phyloP scores from a whole-genome alignment of 805 yeast species.

The Lachancea quebecensis region DNA sequence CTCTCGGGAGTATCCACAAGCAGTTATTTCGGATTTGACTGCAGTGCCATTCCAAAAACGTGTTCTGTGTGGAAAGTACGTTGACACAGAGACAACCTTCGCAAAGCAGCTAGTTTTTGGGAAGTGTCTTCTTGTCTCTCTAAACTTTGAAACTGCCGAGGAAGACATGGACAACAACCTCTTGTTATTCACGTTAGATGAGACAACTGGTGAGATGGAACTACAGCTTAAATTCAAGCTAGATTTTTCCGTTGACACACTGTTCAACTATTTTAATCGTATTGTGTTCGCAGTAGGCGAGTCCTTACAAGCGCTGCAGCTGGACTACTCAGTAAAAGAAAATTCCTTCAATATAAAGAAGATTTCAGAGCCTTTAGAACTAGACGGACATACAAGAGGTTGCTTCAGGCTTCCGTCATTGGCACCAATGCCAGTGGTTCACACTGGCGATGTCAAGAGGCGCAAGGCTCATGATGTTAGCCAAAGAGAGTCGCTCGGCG shows the following conservation, averaged over 20 bases:
- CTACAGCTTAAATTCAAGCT: slow-evolving; percentile 22
- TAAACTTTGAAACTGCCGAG: slow-evolving; percentile 29
- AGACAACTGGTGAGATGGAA: slow-evolving; percentile 27
- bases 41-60: slow-evolving; percentile 12
- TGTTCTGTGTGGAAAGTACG: slow-evolving; percentile 1
- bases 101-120: slow-evolving; percentile 32
- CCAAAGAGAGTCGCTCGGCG: slow-evolving; percentile 1
- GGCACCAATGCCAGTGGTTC: background rate
- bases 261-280: slow-evolving; percentile 26
- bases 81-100: slow-evolving; percentile 15
- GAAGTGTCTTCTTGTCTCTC: slow-evolving; percentile 33
- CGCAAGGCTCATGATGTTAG: background rate
- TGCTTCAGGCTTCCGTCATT: slow-evolving; percentile 2
- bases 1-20: slow-evolving; percentile 17
- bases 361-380: slow-evolving; percentile 18
- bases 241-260: slow-evolving; percentile 12
- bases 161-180: slow-evolving; percentile 27
- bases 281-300: slow-evolving; percentile 31
- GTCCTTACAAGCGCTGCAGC: slow-evolving; percentile 23
- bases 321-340: slow-evolving; percentile 32
- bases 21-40: slow-evolving; percentile 17
- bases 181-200: slow-evolving; percentile 33
- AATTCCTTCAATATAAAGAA: slow-evolving; percentile 27
- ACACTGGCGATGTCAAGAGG: background rate
- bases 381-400: slow-evolving; percentile 14